Evolutionary conservation across 2,329 filamentous ascomycete species (phyloP).

Genomic region (Cercospora janseana): DNA sequence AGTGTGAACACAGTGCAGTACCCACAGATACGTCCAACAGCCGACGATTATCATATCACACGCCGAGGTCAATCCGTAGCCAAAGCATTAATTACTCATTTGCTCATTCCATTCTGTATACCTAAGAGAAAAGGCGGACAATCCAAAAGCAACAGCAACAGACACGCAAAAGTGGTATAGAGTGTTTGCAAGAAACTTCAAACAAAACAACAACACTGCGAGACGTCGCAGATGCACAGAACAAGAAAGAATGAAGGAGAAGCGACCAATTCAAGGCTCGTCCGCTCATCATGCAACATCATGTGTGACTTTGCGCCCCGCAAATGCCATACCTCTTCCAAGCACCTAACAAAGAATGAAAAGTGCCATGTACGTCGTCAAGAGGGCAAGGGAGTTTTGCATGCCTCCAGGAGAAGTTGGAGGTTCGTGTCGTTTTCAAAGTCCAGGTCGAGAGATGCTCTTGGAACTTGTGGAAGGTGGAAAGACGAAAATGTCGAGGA

Average conservation of each 20-base stretch:
- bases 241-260: no score
- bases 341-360: neutral
- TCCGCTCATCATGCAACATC: no score
- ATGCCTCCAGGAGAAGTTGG: neutral
- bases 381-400: neutral
- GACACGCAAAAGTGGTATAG: conserved; percentile 19
- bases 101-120: neutral
- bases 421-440: neutral
- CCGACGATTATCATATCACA: no score
- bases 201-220: neutral
- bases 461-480: neutral
- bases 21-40: no score
- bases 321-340: neutral
- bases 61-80: no score
- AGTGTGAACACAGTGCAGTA: no score
- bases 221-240: neutral
- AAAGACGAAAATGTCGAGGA: conserved; percentile 2
- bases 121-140: neutral
- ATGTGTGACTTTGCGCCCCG: no score
- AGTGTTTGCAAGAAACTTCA: conserved; percentile 5
- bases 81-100: neutral
- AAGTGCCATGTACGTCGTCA: neutral
- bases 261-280: no score
- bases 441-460: conserved; percentile 3
- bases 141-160: neutral